phyloP scores from a whole-genome alignment of 169 alveolate species.

The Plasmodium gallinaceum region DNA sequence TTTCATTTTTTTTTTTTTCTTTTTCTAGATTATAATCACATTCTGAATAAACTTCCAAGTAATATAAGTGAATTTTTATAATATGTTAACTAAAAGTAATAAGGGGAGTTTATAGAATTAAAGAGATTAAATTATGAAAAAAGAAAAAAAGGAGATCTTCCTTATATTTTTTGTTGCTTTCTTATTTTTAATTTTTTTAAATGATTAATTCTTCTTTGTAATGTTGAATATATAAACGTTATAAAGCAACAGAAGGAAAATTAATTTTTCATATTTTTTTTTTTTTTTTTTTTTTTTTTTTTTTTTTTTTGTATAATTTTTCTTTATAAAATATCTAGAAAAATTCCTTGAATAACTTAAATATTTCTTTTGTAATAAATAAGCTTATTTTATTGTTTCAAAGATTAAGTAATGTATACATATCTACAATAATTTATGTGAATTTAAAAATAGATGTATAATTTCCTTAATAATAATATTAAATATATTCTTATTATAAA shows the following conservation, averaged over 20 bases:
- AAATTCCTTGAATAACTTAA: too few species aligned
- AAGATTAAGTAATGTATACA: too few species aligned
- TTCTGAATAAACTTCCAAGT: slow-evolving; percentile 41
- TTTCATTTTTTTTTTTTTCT: neutral
- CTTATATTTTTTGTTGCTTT: neutral
- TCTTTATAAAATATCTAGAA: too few species aligned
- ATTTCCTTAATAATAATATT: too few species aligned
- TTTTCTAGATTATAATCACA: slow-evolving; percentile 33
- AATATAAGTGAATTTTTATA: slow-evolving; percentile 44
- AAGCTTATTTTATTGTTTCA: too few species aligned
- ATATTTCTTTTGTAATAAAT: too few species aligned
- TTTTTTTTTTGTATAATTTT: neutral
- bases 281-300: slow-evolving; percentile 3
- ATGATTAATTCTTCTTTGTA: too few species aligned
- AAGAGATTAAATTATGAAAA: neutral
- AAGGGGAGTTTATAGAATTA: neutral
- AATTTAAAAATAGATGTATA: too few species aligned
- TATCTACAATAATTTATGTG: too few species aligned
- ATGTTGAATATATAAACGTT: neutral
- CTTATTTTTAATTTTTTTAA: too few species aligned
- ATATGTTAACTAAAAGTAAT: neutral
- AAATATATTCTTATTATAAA: too few species aligned
- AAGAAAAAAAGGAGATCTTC: neutral
- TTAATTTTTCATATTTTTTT: neutral
- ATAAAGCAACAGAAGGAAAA: neutral